These are phyloP conservation scores for Penicillium occitanis DNA, from an alignment of 2,329 filamentous ascomycete genomes.

Conservation along the genomic window DNA sequence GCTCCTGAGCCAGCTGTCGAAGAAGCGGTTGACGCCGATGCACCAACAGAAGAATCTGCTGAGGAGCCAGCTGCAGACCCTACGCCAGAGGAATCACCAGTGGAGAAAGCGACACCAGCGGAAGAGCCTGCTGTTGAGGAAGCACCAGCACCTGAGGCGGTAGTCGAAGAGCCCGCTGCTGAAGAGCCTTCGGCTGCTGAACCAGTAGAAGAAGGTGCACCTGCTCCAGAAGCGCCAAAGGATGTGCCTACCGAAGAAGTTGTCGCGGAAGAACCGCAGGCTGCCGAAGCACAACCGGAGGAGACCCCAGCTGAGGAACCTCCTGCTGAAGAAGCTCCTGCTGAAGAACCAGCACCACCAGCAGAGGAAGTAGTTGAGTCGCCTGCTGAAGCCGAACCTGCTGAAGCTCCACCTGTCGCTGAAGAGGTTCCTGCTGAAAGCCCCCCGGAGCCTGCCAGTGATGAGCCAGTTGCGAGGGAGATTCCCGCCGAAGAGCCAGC, in stretches of 20 bases:
- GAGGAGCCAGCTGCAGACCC: conserved; percentile 23
- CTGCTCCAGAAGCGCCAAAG: conserved; percentile 23
- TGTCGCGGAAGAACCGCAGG: not conserved
- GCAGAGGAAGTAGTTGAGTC: conserved; percentile 17
- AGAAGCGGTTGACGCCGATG: conserved; percentile 16
- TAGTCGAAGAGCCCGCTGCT: conserved; percentile 24
- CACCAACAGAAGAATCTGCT: conserved; percentile 19
- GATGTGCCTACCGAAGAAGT: conserved; percentile 20
- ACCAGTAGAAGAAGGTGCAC: conserved; percentile 22
- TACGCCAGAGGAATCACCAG: conserved; percentile 18
- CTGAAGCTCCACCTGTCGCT: conserved; percentile 23
- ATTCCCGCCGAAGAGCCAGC: conserved; percentile 8
- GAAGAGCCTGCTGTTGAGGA: conserved; percentile 25
- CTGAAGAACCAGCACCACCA: conserved; percentile 23
- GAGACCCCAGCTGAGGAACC: conserved; percentile 23
- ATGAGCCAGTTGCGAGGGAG: conserved; percentile 8
- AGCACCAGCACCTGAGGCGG: conserved; percentile 20
- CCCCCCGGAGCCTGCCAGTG: conserved; percentile 14
- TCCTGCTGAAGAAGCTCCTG: conserved; percentile 22
- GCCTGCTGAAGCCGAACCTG: conserved; percentile 13
- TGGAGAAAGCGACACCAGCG: conserved; percentile 22
- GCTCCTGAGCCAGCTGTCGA: conserved; percentile 2
- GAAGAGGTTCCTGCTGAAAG: conserved; percentile 22
- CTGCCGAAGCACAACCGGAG: conserved; percentile 13
- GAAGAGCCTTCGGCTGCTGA: conserved; percentile 15